These are phyloP conservation scores for Forsythia suspensa DNA, from an alignment of 257 asterid genomes.

Conservation along the genomic window DNA sequence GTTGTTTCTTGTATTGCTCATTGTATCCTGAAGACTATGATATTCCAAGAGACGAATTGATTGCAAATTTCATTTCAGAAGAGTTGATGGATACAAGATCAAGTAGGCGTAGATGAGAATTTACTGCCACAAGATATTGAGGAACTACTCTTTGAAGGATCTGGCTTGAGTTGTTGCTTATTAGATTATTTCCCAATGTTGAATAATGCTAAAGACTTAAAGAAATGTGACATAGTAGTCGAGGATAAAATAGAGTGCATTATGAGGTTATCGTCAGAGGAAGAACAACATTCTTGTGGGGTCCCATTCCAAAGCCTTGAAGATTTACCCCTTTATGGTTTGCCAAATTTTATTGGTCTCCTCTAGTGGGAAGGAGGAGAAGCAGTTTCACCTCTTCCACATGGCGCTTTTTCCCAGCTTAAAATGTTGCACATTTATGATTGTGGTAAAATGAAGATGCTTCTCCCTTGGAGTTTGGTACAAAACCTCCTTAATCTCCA, in stretches of 20 bases:
- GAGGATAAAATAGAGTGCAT: conserved; percentile 21
- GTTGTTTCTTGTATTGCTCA: conserved; percentile 34
- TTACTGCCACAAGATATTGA: conserved; percentile 22
- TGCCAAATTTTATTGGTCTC: too few species aligned
- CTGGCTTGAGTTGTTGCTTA: conserved; percentile 13
- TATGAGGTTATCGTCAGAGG: too few species aligned
- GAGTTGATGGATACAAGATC: conserved; percentile 29
- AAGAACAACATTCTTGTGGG: too few species aligned
- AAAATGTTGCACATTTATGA: too few species aligned
- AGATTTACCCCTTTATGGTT: too few species aligned
- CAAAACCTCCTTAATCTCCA: too few species aligned
- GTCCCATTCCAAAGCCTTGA: too few species aligned
- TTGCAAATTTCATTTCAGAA: conserved; percentile 26
- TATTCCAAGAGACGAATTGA: conserved; percentile 29
- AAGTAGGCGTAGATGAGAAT: conserved; percentile 11
- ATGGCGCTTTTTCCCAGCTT: too few species aligned
- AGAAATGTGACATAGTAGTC: conserved; percentile 1
- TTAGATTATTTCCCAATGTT: conserved; percentile 22
- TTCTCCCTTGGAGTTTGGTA: too few species aligned
- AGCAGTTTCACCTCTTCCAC: too few species aligned
- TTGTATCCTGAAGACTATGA: conserved; percentile 33
- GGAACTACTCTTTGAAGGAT: neutral
- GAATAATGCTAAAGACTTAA: conserved; percentile 16
- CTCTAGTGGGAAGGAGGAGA: too few species aligned
- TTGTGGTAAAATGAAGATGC: too few species aligned